These are phyloP conservation scores for Huntiella omanensis DNA, from an alignment of 2,329 filamentous ascomycete genomes.

Conservation along the genomic window DNA sequence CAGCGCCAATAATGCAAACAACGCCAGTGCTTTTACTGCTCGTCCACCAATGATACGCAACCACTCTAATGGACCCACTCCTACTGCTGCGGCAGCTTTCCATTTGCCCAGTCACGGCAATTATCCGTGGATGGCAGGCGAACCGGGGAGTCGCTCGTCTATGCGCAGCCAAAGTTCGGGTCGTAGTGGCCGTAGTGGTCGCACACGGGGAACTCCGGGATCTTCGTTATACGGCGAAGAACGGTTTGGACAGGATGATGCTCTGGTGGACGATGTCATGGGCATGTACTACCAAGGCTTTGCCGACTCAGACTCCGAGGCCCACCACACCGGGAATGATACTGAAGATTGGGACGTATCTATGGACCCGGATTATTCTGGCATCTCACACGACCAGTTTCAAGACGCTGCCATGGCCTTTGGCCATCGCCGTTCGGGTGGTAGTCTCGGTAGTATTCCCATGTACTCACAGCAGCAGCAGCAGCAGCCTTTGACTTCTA, in stretches of 20 bases:
- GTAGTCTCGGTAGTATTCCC: neutral
- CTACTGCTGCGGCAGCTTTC: neutral
- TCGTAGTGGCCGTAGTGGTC: constrained; percentile 41
- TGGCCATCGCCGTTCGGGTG: neutral
- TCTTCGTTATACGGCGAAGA: constrained; percentile 35
- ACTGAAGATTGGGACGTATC: constrained; percentile 15
- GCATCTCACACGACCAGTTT: constrained; percentile 2
- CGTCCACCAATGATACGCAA: neutral
- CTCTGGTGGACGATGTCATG: constrained; percentile 50
- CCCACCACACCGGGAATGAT: constrained; percentile 14
- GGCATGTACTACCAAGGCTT: constrained; percentile 51
- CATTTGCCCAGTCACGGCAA: constrained; percentile 15
- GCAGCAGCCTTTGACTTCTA: neutral
- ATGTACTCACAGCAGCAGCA: neutral
- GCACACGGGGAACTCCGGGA: constrained; percentile 61
- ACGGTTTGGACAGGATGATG: constrained; percentile 28
- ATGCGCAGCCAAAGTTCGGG: neutral
- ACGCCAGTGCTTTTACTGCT: neutral
- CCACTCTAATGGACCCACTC: neutral
- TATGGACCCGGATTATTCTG: constrained; percentile 11
- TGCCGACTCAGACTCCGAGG: constrained; percentile 20
- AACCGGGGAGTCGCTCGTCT: neutral
- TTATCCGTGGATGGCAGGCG: constrained; percentile 30
- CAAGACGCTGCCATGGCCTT: constrained; percentile 1
- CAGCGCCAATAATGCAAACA: neutral